Evolutionary conservation across 306 rosid genomes (phyloP).

Genomic region (Senna siamea): DNA sequence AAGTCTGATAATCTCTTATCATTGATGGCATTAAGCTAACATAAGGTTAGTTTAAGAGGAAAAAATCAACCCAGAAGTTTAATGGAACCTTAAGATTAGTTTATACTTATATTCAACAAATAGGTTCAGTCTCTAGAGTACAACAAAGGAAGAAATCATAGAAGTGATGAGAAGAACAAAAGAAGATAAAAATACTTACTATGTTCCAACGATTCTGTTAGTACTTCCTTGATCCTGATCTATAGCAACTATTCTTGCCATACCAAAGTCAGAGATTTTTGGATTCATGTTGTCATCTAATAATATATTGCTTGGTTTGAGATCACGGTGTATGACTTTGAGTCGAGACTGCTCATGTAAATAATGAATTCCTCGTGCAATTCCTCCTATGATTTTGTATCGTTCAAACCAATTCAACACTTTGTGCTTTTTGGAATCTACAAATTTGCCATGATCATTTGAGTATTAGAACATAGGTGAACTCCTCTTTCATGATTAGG

Average conservation of each 20-base stretch:
- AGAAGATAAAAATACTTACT: constrained; percentile 44
- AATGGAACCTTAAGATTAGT: background rate
- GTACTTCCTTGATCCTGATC: constrained; percentile 54
- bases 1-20: background rate
- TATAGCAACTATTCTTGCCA: constrained; percentile 51
- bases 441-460: background rate
- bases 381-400: constrained; percentile 50
- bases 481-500: background rate
- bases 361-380: constrained; percentile 54
- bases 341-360: constrained; percentile 62
- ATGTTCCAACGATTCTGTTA: constrained; percentile 55
- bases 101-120: background rate
- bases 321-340: constrained; percentile 62
- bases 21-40: background rate
- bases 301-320: constrained; percentile 64
- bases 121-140: background rate
- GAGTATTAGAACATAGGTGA: background rate
- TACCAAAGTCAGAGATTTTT: constrained; percentile 69
- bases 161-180: background rate
- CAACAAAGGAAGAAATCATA: background rate
- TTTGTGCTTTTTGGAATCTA: constrained; percentile 37
- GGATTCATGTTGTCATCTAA: constrained; percentile 56
- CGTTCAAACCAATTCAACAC: constrained; percentile 49
- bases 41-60: background rate
- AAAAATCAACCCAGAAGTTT: background rate